Base-by-base conservation (phyloP, 1,139 yeast species). In the Kluyveromyces sp. region DNA sequence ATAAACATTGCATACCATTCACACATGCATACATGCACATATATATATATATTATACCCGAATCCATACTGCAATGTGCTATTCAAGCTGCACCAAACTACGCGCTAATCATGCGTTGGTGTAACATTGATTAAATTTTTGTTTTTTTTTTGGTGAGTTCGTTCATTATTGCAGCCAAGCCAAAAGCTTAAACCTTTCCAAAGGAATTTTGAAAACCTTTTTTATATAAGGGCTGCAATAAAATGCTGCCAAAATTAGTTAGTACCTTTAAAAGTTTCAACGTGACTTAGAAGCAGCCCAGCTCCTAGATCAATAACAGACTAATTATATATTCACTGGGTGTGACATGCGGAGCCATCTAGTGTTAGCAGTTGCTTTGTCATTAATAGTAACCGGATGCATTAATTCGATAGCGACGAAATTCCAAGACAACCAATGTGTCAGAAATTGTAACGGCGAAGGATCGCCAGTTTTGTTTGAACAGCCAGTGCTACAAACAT, bases 401-500 rank as follows among this genome's bases (percentile, higher is more conserved):
- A 67, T 81, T 53, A 85, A 85, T 67, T 83, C 94, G 8, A 69
- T 86, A 43, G 73, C 83, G 54, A 83, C 92, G 42, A 86, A 86
- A 63, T 81, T 67, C 59, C 95, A 85, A 61, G 95, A 85, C 60
- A 78, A 80, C 61, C 89, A 83, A 58, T 82, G 89, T 65, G 83
- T 84, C 3, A 81, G 89, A 60, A 65, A 66, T 34, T 71, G 69
- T 39, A 62, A 66, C 39, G 65, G 69, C 50, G 29, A 15, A 15
- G 21, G 8, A 6, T 39, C 43, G 3, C 51, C 51, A 7, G 42
- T 43, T 2, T 45, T 45, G 5, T 85, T 83, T 58, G 85, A 84
- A 55, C 92, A 85, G 63, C 95, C 95, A 0, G 89, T 83, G 3
- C 65, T 85, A 39, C 95, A 85, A 60, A 82, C 94, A 1, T 69